Evolutionary conservation across 139 green algal species (phyloP).

Genomic region (Chlamydomonas sp.): DNA sequence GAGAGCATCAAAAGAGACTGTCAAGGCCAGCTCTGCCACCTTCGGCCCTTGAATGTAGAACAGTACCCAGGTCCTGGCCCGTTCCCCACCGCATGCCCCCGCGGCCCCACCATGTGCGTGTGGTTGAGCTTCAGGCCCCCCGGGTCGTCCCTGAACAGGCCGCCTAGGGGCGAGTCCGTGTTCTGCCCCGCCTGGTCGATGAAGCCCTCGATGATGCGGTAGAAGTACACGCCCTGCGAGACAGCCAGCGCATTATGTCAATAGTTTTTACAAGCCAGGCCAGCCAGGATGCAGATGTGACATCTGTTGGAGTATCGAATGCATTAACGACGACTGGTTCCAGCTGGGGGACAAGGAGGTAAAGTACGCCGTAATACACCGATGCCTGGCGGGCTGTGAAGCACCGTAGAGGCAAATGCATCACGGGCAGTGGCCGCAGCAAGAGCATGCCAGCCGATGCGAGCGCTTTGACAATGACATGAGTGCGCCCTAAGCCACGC

Average conservation of each 20-base stretch:
- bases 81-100: background rate
- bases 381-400: too few relatives aligned
- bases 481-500: too few relatives aligned
- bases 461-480: too few relatives aligned
- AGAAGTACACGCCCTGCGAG: constrained; percentile 40
- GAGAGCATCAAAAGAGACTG: too few relatives aligned
- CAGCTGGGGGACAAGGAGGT: background rate
- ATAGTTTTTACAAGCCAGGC: background rate
- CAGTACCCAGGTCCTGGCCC: background rate
- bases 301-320: background rate
- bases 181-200: constrained; percentile 50
- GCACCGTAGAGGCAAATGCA: too few relatives aligned
- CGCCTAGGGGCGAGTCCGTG: constrained; percentile 70
- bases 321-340: too few relatives aligned
- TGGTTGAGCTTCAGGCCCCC: constrained; percentile 76
- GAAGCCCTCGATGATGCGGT: constrained; percentile 56
- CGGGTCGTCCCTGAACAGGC: constrained; percentile 64
- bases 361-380: background rate
- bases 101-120: constrained; percentile 39
- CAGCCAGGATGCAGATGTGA: background rate
- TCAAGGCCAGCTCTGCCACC: background rate
- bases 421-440: too few relatives aligned
- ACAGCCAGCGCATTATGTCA: background rate
- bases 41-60: background rate
- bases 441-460: too few relatives aligned